phyloP scores from a whole-genome alignment of 2,329 filamentous ascomycete species.

The Neonectria magnoliae region DNA sequence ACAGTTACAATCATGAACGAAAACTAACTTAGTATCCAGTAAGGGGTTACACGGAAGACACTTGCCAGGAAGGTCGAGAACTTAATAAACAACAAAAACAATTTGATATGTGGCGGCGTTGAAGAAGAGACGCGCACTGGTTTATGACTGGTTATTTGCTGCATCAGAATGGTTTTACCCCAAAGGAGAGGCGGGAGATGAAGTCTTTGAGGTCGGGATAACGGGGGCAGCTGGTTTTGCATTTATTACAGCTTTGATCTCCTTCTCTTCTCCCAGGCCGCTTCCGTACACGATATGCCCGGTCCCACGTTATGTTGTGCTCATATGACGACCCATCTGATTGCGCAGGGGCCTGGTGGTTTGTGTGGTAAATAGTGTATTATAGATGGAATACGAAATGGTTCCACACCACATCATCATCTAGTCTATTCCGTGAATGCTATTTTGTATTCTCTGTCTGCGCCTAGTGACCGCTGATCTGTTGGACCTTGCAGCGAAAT shows the following conservation, averaged over 20 bases:
- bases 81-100: constrained; percentile 39
- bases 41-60: constrained; percentile 12
- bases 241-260: constrained; percentile 38
- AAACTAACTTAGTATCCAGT: constrained; percentile 32
- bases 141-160: constrained; percentile 31
- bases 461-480: too few relatives aligned
- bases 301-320: neutral
- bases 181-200: constrained; percentile 25
- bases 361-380: constrained; percentile 27
- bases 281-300: neutral
- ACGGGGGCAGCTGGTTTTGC: constrained; percentile 40
- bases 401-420: constrained; percentile 16
- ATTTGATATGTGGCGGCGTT: constrained; percentile 23
- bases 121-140: constrained; percentile 23
- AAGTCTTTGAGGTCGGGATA: constrained; percentile 25
- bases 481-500: neutral
- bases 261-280: constrained; percentile 27
- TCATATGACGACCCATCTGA: neutral
- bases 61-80: constrained; percentile 2
- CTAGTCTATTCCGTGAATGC: neutral
- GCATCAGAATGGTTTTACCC: constrained; percentile 34
- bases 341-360: neutral
- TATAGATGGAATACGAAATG: constrained; percentile 34
- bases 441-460: too few relatives aligned
- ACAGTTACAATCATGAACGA: neutral